Evolutionary conservation across 352 stramenopile species (phyloP).

Genomic region (Thraustotheca clavata): DNA sequence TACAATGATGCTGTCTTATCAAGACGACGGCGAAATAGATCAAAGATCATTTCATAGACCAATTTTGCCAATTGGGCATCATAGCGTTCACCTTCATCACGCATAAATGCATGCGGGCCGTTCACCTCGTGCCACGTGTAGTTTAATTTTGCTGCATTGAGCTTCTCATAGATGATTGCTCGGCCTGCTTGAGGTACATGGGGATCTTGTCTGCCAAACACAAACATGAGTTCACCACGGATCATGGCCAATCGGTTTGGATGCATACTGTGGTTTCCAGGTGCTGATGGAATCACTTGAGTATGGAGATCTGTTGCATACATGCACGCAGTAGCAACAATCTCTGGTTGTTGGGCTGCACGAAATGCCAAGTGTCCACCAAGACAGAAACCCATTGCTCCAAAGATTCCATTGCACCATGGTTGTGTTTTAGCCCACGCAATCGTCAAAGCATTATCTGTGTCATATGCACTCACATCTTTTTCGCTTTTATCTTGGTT

Average conservation of each 20-base stretch:
- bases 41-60: not conserved
- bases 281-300: slow-evolving; percentile 4
- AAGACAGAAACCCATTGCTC: slow-evolving; percentile 14
- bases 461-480: slow-evolving; percentile 8
- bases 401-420: slow-evolving; percentile 3
- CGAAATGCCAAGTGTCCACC: slow-evolving; percentile 19
- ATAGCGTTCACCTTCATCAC: slow-evolving; percentile 8
- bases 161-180: slow-evolving; percentile 8
- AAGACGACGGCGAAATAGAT: not conserved
- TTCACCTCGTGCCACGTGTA: slow-evolving; percentile 18
- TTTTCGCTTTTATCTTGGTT: slow-evolving; percentile 19
- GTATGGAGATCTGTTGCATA: slow-evolving; percentile 19
- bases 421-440: slow-evolving; percentile 3
- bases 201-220: slow-evolving; percentile 16
- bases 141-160: not conserved
- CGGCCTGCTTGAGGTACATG: slow-evolving; percentile 15
- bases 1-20: not conserved
- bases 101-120: slow-evolving; percentile 15
- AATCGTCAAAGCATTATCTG: slow-evolving; percentile 1
- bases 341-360: slow-evolving; percentile 7
- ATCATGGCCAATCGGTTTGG: not conserved
- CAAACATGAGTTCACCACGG: slow-evolving; percentile 13
- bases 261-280: not conserved
- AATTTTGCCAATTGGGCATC: not conserved
- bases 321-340: slow-evolving; percentile 11